These are phyloP conservation scores for Hamigera avellanea DNA, from an alignment of 495 filamentous ascomycete species.

Conservation along the genomic window DNA sequence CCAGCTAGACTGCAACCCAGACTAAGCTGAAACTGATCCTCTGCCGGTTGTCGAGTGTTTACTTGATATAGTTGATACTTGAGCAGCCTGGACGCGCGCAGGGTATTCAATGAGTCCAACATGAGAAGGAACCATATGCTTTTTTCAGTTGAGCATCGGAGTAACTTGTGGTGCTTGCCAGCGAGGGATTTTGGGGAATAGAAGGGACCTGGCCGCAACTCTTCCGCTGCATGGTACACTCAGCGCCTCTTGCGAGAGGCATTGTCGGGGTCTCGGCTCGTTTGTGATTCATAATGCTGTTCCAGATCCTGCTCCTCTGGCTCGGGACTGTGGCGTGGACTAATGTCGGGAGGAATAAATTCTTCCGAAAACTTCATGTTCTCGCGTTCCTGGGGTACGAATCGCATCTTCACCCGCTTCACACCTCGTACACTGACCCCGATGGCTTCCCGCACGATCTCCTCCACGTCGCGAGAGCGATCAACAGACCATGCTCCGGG, in stretches of 20 bases:
- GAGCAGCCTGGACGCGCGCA: too few species aligned
- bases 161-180: too few species aligned
- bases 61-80: too few species aligned
- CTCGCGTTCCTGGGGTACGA: conserved; percentile 52
- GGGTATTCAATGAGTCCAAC: too few species aligned
- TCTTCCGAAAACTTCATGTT: conserved; percentile 54
- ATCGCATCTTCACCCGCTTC: conserved; percentile 67
- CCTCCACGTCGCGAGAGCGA: conserved; percentile 57
- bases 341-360: conserved; percentile 61
- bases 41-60: too few species aligned
- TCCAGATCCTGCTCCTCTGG: conserved; percentile 37
- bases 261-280: conserved; percentile 6
- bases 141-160: too few species aligned
- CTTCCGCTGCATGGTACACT: too few species aligned
- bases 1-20: too few species aligned
- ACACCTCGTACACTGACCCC: conserved; percentile 70
- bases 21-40: too few species aligned
- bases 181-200: too few species aligned
- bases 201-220: too few species aligned
- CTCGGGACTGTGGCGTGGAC: conserved; percentile 52
- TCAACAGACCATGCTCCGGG: conserved; percentile 61
- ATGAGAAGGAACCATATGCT: too few species aligned
- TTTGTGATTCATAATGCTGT: conserved; percentile 14
- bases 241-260: conserved; percentile 18
- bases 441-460: conserved; percentile 53